phyloP scores from a whole-genome alignment of 2,329 filamentous ascomycete species.

The Rhinocladiella similis region DNA sequence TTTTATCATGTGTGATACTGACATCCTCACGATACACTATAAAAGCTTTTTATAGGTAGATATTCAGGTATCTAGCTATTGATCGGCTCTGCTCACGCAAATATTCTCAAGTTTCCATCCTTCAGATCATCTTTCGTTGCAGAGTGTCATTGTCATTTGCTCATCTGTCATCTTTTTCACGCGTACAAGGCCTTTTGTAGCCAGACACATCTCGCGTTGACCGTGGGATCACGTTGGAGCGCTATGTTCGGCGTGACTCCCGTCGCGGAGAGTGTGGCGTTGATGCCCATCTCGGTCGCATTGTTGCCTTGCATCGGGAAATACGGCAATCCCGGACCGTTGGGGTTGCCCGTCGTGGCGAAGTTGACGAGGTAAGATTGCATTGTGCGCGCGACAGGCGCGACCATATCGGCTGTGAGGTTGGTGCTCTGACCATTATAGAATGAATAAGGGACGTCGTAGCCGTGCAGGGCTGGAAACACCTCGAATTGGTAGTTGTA shows the following conservation, averaged over 20 bases:
- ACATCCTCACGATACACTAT: no score
- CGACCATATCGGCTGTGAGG: constrained; percentile 33
- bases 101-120: no score
- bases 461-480: constrained; percentile 53
- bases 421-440: constrained; percentile 38
- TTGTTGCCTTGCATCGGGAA: background rate
- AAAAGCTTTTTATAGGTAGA: no score
- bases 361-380: constrained; percentile 42
- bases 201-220: constrained; percentile 51
- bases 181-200: constrained; percentile 53
- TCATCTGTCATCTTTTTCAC: background rate
- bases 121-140: no score
- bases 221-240: constrained; percentile 41
- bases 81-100: no score
- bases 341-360: constrained; percentile 35
- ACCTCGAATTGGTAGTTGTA: constrained; percentile 56
- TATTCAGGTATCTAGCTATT: no score
- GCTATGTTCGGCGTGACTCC: background rate
- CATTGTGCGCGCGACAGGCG: constrained; percentile 35
- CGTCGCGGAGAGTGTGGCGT: constrained; percentile 31
- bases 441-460: constrained; percentile 55
- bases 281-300: constrained; percentile 45
- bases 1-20: no score
- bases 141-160: no score
- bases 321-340: constrained; percentile 28